Conservation (phyloP, 2,329 filamentous ascomycete genomes). For the Epichloe festucae region DNA sequence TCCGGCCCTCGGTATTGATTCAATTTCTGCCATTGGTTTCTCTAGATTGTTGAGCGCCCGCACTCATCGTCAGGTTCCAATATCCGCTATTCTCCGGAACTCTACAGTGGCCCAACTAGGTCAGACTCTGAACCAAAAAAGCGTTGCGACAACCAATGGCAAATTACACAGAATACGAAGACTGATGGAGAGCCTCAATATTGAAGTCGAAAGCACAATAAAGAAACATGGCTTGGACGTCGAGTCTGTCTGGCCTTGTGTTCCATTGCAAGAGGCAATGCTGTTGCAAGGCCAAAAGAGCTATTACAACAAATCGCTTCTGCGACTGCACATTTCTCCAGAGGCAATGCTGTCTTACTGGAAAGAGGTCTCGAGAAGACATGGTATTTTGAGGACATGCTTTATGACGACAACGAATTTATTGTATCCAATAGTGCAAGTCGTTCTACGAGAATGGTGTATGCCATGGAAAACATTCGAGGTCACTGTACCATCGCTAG, state of each 20-base stretch:
- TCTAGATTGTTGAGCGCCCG: slow-evolving; percentile 40
- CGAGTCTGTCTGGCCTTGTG: slow-evolving; percentile 60
- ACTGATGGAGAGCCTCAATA: slow-evolving; percentile 13
- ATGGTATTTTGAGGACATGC: slow-evolving; percentile 65
- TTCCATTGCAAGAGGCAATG: slow-evolving; percentile 82
- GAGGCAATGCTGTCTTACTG: slow-evolving; percentile 45
- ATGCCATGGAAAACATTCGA: slow-evolving; percentile 28
- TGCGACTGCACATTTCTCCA: slow-evolving; percentile 42
- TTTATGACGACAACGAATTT: slow-evolving; percentile 54
- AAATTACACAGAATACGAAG: slow-evolving; percentile 3
- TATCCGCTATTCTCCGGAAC: slow-evolving; percentile 58
- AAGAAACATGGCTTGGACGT: slow-evolving; percentile 22
- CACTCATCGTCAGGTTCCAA: slow-evolving; percentile 38
- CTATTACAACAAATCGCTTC: slow-evolving; percentile 62
- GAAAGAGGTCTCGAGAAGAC: slow-evolving; percentile 47
- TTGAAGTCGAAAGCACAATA: slow-evolving; percentile 1
- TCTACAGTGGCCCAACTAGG: slow-evolving; percentile 52
- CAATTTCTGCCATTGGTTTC: slow-evolving; percentile 64
- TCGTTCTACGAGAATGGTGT: slow-evolving; percentile 41
- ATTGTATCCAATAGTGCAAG: slow-evolving; percentile 55
- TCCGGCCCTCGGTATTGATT: slow-evolving; percentile 68
- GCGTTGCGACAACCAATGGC: neutral
- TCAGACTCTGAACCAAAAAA: slow-evolving; percentile 10
- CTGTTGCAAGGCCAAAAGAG: slow-evolving; percentile 40
- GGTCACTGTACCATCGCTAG: slow-evolving; percentile 18